Evolutionary conservation across 2,329 filamentous ascomycete species (phyloP), one percentile per base, ranked within the genome.

Genomic region (Sporothrix humicola): DNA sequence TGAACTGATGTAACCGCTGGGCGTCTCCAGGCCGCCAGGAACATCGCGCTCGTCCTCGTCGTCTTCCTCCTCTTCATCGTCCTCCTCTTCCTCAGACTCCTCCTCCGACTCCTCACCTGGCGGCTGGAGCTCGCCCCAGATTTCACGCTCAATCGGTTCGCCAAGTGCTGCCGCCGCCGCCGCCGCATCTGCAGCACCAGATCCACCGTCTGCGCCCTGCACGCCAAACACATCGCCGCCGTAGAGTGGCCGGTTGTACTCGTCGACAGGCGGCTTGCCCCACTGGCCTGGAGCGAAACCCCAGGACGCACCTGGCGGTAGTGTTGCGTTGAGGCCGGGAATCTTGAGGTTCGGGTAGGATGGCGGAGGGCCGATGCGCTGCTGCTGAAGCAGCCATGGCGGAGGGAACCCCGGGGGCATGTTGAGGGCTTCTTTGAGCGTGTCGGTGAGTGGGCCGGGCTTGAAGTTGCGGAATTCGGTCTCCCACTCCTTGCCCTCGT

Each of bases 401-500:
- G 96, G 95, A 8, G 96, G 95, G 37, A 95, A 94, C 69, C 94
- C 95, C 15, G 94, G 93, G 26, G 94, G 93, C 85, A 99, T 98
- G 78, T 94, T 96, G 0, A 99, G 88, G 5, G 96, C 95, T 80
- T 98, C 95, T 79, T 93, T 95, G 56, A 98, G 87, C 78, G 93
- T 91, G 72, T 98, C 94, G 77, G 91, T 96, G 68, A 98, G 83
- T 78, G 98, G 95, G 44, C 96, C 96, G 0, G 96, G 93, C 76
- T 94, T 91, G 74, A 98, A 89, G 83, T 98, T 93, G 78, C 93
- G 91, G 76, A 97, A 88, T 81, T 98, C 97, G 0, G 96, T 97
- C 83, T 99, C 96, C 80, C 93, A 96, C 81, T 99, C 96, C 82
- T 99, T 99, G 80, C 96, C 96, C 83, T 99, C 96, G 81, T 98